Base-by-base conservation (phyloP, 345 rosid genomes). In the Carallia pectinifolia region DNA sequence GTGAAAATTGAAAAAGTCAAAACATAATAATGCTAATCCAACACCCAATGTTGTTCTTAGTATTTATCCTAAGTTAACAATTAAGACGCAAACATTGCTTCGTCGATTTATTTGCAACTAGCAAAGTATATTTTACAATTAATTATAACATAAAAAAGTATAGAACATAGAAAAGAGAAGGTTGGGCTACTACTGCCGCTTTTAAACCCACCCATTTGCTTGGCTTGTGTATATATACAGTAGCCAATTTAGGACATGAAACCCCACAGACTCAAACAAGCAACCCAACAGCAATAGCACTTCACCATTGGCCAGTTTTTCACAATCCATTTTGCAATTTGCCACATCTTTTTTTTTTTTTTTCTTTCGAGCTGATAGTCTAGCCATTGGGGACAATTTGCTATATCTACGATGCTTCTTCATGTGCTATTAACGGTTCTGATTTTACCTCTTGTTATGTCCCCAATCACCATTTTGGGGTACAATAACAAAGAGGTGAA, bases 361-460 rank as follows among this genome's bases (percentile, higher is more conserved):
- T 23, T 23, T 23, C 23, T 23, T 23, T 23, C 23, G 23, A 23
- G 23, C 23, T 23, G 23, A 23, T 23, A 23, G 23, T 23, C 23
- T 23, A 23, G 23, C 23, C 23, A 23, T 23, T 23, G 23, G 23
- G 23, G 23, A 23, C 61, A 55, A 31, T 52, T 67, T 17, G 3
- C 53, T 4, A 34, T 23, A 6, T 29, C 52, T 44, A 23, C 23
- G 23, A 23, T 23, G 23, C 23, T 23, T 23, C 68, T 62, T 68
- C 82, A 66, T 65, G 58, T 64, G 66, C 40, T 74, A 58, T 4
- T 73, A 18, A 68, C 72, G n/a, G 62, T 91, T 29, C 5, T 64
- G 23, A 38, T 85, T 30, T 33, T 72, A 17, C 68, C 78, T 59
- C 65, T 81, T 65, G 64, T 85, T 48, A 70, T 77, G 36, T 67